Evolutionary conservation across 257 asterid genomes (phyloP).

Genomic region (Solanum peruvianum): DNA sequence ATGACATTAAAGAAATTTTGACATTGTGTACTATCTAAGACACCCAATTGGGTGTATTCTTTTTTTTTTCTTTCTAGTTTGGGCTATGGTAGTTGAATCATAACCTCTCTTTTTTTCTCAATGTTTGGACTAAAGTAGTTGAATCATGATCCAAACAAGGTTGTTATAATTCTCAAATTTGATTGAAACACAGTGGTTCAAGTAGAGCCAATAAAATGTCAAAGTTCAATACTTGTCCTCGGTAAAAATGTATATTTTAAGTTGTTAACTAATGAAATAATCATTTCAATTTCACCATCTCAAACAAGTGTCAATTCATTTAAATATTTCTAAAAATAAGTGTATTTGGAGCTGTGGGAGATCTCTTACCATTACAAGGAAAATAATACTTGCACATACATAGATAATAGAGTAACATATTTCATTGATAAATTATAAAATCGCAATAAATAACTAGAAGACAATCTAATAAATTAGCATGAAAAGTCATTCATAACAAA

Average conservation of each 20-base stretch:
- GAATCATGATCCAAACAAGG: neutral
- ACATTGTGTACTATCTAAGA: neutral
- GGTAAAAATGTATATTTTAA: too few species aligned
- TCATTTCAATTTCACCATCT: neutral
- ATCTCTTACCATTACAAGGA: neutral
- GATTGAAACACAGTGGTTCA: neutral
- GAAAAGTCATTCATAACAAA: neutral
- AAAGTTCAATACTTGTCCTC: neutral
- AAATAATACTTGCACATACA: neutral
- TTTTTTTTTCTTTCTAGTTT: neutral
- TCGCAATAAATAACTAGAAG: neutral
- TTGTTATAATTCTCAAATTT: neutral
- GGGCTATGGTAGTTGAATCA: neutral
- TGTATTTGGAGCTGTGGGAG: neutral
- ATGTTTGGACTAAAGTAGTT: neutral
- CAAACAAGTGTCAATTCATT: neutral
- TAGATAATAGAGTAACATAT: neutral
- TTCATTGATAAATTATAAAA: neutral
- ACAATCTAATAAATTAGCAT: neutral
- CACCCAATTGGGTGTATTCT: neutral
- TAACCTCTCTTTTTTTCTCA: neutral
- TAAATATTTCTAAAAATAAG: neutral
- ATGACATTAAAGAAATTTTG: neutral
- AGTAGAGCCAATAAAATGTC: neutral
- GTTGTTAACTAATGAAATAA: neutral